Conservation (phyloP, 176 grass and related monocot species). For the Tillandsia fasciculata region DNA sequence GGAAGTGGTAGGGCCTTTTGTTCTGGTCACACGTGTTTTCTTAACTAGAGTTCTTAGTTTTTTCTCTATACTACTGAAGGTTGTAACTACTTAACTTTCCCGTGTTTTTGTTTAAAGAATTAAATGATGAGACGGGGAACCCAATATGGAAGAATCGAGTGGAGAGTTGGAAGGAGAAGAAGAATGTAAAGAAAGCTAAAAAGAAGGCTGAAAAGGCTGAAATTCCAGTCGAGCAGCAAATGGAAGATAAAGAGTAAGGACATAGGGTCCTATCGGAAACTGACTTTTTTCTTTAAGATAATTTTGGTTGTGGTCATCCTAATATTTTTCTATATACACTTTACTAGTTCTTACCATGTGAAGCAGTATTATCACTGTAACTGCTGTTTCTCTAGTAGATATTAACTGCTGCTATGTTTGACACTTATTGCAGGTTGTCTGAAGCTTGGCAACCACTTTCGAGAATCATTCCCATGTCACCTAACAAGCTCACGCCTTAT, state of each 20-base stretch:
- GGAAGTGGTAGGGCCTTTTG: constrained; percentile 47
- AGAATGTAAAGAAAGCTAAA: constrained; percentile 67
- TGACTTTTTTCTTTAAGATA: not conserved
- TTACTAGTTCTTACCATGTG: not conserved
- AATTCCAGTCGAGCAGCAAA: constrained; percentile 68
- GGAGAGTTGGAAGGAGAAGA: constrained; percentile 97
- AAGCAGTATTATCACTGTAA: not conserved
- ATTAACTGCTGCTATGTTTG: constrained; percentile 10
- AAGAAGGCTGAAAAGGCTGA: constrained; percentile 50
- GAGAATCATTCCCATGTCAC: constrained; percentile 71
- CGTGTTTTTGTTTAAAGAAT: constrained; percentile 35
- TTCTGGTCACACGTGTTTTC: not conserved
- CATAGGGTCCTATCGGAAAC: constrained; percentile 19
- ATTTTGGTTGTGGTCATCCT: not conserved
- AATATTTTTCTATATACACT: not conserved
- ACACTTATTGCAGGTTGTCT: constrained; percentile 47
- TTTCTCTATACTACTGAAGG: not conserved
- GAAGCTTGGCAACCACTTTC: constrained; percentile 83
- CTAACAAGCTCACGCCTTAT: constrained; percentile 97
- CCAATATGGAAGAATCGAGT: constrained; percentile 99
- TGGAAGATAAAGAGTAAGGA: constrained; percentile 89
- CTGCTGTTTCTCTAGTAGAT: constrained; percentile 1
- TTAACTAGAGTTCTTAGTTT: not conserved
- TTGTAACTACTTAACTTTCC: constrained; percentile 5
- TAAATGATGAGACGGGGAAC: constrained; percentile 80